Conservation (phyloP, 2,329 filamentous ascomycete species). For the Trichophaea hybrida region DNA sequence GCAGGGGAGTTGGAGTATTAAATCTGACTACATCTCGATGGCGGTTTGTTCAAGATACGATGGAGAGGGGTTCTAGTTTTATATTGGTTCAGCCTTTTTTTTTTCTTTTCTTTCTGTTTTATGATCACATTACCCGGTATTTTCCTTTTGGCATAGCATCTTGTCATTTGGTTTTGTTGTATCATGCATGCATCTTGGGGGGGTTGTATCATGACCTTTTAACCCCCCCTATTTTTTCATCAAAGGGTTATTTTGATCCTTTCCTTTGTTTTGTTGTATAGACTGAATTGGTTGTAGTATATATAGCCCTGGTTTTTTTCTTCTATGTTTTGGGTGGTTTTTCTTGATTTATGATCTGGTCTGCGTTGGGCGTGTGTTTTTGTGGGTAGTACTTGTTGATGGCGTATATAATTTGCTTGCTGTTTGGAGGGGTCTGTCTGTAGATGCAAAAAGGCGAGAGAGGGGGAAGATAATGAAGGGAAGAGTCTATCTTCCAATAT, state of each 20-base stretch:
- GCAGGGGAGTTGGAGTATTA: conserved; percentile 22
- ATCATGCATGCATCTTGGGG: no score
- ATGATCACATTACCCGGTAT: neutral
- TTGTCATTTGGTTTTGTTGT: no score
- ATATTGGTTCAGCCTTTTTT: neutral
- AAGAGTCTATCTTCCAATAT: no score
- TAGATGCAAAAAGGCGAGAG: neutral
- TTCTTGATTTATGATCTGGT: neutral
- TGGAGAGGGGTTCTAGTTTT: neutral
- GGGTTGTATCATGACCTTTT: conserved; percentile 30
- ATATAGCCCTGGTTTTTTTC: neutral
- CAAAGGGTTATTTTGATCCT: conserved; percentile 6
- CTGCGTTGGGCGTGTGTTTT: neutral
- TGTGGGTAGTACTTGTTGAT: no score
- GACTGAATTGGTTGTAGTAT: neutral
- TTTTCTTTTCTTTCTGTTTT: neutral
- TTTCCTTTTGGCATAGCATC: no score
- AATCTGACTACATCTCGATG: neutral
- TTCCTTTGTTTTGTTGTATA: neutral
- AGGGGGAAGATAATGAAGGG: neutral
- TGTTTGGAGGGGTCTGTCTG: neutral
- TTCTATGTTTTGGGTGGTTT: neutral
- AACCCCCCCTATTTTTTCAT: neutral
- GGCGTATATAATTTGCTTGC: no score
- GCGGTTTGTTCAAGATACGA: neutral